These are phyloP conservation scores for Saturnispora ahearnii DNA, from an alignment of 805 yeast genomes.

Conservation along the genomic window DNA sequence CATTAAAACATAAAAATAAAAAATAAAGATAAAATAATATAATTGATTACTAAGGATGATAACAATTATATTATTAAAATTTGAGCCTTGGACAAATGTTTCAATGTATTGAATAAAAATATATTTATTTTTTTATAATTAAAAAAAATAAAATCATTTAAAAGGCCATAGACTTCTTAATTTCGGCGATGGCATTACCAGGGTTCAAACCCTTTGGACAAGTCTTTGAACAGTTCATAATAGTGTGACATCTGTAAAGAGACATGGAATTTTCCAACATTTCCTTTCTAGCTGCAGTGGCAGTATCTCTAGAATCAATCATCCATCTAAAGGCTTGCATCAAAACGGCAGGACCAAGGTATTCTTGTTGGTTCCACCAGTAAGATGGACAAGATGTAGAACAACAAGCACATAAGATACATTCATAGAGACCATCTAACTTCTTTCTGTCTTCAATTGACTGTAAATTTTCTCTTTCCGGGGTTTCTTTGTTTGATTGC, in stretches of 20 bases:
- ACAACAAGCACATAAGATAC: constrained; percentile 97
- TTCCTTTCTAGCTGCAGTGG: constrained; percentile 68
- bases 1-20: neutral
- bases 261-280: constrained; percentile 96
- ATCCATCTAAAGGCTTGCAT: constrained; percentile 99
- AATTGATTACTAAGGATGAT: neutral
- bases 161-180: constrained; percentile 86
- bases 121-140: neutral
- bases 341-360: constrained; percentile 96
- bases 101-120: neutral
- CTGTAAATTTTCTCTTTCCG: constrained; percentile 91
- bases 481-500: constrained; percentile 78
- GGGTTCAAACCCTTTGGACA: constrained; percentile 99
- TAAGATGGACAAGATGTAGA: constrained; percentile 98
- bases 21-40: neutral
- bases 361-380: constrained; percentile 99
- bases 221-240: constrained; percentile 96
- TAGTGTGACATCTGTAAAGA: constrained; percentile 96
- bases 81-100: neutral
- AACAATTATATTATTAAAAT: neutral
- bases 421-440: constrained; percentile 93
- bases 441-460: constrained; percentile 88
- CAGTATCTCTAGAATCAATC: constrained; percentile 94
- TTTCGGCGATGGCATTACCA: constrained; percentile 93
- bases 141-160: constrained; percentile 30